Percentiles rank a stretch among this genome's conserved stretches.
These are phyloP conservation scores for Lecanoromycetidae sp. DNA, from an alignment of 2,329 filamentous ascomycete genomes.

Conservation along the genomic window DNA sequence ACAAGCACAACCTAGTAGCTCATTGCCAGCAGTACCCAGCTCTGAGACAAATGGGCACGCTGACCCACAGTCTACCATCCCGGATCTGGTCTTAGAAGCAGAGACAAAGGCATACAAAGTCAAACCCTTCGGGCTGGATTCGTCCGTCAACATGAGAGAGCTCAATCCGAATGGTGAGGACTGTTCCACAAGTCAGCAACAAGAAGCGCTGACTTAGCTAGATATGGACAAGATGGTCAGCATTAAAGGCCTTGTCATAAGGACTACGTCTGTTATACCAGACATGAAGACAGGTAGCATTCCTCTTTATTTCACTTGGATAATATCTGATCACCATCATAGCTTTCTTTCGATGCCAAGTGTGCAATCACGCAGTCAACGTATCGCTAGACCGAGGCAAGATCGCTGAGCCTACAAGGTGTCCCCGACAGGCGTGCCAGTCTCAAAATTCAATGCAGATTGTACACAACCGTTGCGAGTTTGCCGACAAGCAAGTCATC, in stretches of 20 bases:
- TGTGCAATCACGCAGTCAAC: conserved; percentile 81
- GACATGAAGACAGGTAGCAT: conserved; percentile 78
- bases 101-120: conserved; percentile 72
- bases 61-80: conserved; percentile 38
- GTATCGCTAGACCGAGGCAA: conserved; percentile 91
- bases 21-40: conserved; percentile 63
- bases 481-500: conserved; percentile 96
- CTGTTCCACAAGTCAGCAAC: not conserved
- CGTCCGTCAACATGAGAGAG: conserved; percentile 80
- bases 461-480: conserved; percentile 86
- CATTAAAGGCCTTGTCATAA: conserved; percentile 91
- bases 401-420: conserved; percentile 86
- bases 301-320: not conserved
- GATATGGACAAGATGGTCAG: conserved; percentile 95
- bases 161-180: conserved; percentile 67
- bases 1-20: conserved; percentile 49
- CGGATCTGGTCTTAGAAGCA: conserved; percentile 66
- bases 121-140: conserved; percentile 76
- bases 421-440: conserved; percentile 68
- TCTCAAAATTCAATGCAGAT: conserved; percentile 96
- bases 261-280: conserved; percentile 88
- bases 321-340: not conserved
- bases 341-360: conserved; percentile 91
- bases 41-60: conserved; percentile 54
- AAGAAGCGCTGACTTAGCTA: conserved; percentile 25